phyloP scores from a whole-genome alignment of 2,329 filamentous ascomycete species.

The Arthrobotrys pseudoclavata region DNA sequence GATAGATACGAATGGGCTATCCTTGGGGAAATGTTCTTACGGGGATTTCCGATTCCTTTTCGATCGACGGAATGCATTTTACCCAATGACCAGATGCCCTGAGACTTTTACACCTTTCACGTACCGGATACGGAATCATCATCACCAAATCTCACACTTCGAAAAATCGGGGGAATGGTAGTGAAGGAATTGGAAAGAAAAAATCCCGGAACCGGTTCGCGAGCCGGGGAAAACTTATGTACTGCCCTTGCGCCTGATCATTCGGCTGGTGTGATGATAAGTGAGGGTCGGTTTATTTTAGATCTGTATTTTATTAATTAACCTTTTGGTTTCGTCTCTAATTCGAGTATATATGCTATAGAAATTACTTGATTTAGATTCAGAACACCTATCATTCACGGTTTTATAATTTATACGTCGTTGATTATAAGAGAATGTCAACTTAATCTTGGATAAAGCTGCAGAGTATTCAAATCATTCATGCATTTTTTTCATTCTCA shows the following conservation, averaged over 20 bases:
- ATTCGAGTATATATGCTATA: too few relatives aligned
- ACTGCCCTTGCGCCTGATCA: neutral
- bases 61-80: neutral
- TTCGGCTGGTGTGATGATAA: neutral
- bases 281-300: neutral
- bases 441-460: neutral
- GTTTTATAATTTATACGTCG: too few relatives aligned
- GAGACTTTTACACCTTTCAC: neutral
- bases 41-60: conserved; percentile 4
- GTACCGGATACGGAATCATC: too few relatives aligned
- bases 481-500: conserved; percentile 18
- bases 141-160: neutral
- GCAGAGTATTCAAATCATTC: neutral
- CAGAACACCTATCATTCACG: too few relatives aligned
- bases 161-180: neutral
- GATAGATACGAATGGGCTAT: neutral
- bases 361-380: too few relatives aligned
- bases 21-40: conserved; percentile 8
- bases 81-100: neutral
- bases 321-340: too few relatives aligned
- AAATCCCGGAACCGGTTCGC: neutral
- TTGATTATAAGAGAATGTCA: too few relatives aligned
- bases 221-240: neutral
- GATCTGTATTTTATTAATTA: conserved; percentile 11
- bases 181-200: neutral